Conservation (phyloP, 495 filamentous ascomycete genomes). For the Daldinia caldariorum region DNA sequence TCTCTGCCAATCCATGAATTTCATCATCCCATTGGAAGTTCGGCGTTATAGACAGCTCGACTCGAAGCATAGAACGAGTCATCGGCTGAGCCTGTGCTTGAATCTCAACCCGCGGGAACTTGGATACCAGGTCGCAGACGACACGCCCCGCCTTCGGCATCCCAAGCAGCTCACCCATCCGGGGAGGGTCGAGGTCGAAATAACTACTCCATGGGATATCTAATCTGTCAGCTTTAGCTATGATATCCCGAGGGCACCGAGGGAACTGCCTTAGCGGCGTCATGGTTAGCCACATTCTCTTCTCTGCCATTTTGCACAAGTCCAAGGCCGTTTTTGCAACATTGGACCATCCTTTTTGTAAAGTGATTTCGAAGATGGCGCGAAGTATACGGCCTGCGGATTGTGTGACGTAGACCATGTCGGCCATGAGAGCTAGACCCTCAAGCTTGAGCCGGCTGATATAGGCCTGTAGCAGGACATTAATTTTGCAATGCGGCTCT, state of each 20-base stretch:
- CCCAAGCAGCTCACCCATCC: constrained; percentile 95
- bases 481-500: constrained; percentile 97
- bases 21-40: constrained; percentile 97
- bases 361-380: constrained; percentile 93
- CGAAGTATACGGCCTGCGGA: constrained; percentile 95
- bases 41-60: constrained; percentile 91
- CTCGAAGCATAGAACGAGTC: constrained; percentile 93
- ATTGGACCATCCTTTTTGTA: constrained; percentile 96
- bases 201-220: constrained; percentile 94
- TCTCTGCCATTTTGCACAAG: constrained; percentile 99
- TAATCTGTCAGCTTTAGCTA: constrained; percentile 91
- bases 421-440: constrained; percentile 94
- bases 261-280: constrained; percentile 92
- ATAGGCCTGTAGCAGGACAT: constrained; percentile 96
- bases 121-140: constrained; percentile 85
- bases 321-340: constrained; percentile 93
- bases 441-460: constrained; percentile 95
- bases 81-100: constrained; percentile 94
- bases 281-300: constrained; percentile 99
- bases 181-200: constrained; percentile 94
- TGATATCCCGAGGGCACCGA: constrained; percentile 80
- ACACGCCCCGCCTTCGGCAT: constrained; percentile 88
- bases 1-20: constrained; percentile 86
- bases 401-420: constrained; percentile 98
- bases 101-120: constrained; percentile 92